phyloP scores from a whole-genome alignment of 2,329 filamentous ascomycete genomes.

The Aureobasidium namibiae region DNA sequence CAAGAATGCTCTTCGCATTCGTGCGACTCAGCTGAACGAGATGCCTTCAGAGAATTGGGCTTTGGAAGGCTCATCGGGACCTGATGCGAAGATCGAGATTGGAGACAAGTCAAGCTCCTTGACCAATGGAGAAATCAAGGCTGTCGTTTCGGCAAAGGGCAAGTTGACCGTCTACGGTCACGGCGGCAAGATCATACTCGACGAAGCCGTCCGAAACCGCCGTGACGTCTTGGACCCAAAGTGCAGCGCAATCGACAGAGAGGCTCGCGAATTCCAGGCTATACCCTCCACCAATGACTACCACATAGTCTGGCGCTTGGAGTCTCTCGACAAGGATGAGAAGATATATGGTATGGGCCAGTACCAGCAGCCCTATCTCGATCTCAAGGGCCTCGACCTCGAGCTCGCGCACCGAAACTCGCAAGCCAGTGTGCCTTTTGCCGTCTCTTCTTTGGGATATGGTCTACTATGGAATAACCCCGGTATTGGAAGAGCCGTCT shows the following conservation, averaged over 20 bases:
- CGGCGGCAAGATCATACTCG: conserved; percentile 37
- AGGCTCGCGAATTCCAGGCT: conserved; percentile 51
- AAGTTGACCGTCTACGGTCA: conserved; percentile 43
- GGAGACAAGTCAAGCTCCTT: conserved; percentile 31
- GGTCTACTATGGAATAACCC: conserved; percentile 62
- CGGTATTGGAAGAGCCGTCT: conserved; percentile 50
- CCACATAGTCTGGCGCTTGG: conserved; percentile 51
- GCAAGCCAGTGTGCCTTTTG: conserved; percentile 57
- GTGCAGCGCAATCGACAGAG: conserved; percentile 48
- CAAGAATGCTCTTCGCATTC: conserved; percentile 39
- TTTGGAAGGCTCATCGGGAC: conserved; percentile 20
- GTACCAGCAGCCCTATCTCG: conserved; percentile 56
- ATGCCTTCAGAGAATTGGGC: conserved; percentile 37
- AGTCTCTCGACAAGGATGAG: conserved; percentile 46
- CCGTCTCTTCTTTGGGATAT: conserved; percentile 52
- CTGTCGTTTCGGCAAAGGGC: conserved; percentile 38
- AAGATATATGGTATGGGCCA: conserved; percentile 63
- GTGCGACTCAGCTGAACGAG: conserved; percentile 34
- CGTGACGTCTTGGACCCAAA: conserved; percentile 48
- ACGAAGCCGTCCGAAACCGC: conserved; percentile 47
- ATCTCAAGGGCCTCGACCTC: conserved; percentile 54
- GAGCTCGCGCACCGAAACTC: conserved; percentile 60
- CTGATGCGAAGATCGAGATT: conserved; percentile 19
- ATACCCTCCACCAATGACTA: conserved; percentile 43
- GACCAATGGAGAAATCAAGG: conserved; percentile 42